Percentiles rank a stretch among this genome's conserved stretches.
Evolutionary conservation across 768 basidiomycete genomes (phyloP).

Genomic region (Leucocoprinus sp.): DNA sequence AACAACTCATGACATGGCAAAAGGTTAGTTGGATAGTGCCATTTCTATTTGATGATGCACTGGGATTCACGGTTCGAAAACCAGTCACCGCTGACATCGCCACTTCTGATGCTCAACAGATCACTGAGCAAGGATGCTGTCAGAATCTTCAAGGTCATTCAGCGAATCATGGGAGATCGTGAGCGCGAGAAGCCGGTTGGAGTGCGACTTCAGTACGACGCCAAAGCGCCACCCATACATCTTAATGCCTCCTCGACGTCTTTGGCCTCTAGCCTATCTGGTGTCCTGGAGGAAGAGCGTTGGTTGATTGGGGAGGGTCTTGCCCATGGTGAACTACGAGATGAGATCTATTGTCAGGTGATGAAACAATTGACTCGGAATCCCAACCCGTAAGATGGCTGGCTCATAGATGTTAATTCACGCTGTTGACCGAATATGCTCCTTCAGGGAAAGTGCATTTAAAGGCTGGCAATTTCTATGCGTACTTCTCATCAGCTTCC

Average conservation of each 20-base stretch:
- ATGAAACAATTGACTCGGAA: slow-evolving; percentile 89
- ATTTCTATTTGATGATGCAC: neutral
- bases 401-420: neutral
- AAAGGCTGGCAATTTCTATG: slow-evolving; percentile 92
- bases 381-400: slow-evolving; percentile 56
- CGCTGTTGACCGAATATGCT: slow-evolving; percentile 5
- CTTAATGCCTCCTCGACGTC: slow-evolving; percentile 42
- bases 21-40: slow-evolving; percentile 38
- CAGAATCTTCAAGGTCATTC: slow-evolving; percentile 81
- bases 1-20: slow-evolving; percentile 89
- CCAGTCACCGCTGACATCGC: slow-evolving; percentile 58
- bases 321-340: slow-evolving; percentile 73
- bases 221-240: slow-evolving; percentile 32
- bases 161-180: slow-evolving; percentile 90
- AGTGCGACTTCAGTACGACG: slow-evolving; percentile 38
- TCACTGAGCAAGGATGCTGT: slow-evolving; percentile 68
- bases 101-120: slow-evolving; percentile 65
- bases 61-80: slow-evolving; percentile 2
- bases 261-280: slow-evolving; percentile 25
- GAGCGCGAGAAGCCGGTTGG: slow-evolving; percentile 59
- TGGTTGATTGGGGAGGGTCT: slow-evolving; percentile 82
- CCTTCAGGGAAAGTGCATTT: slow-evolving; percentile 68
- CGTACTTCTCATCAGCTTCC: slow-evolving; percentile 85
- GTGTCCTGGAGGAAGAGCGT: slow-evolving; percentile 73
- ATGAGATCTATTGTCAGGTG: slow-evolving; percentile 89